Percentiles rank a stretch among this genome's conserved stretches.
These are phyloP conservation scores for Ascomycota sp. DNA, from an alignment of 2,329 filamentous ascomycete species.

Conservation along the genomic window DNA sequence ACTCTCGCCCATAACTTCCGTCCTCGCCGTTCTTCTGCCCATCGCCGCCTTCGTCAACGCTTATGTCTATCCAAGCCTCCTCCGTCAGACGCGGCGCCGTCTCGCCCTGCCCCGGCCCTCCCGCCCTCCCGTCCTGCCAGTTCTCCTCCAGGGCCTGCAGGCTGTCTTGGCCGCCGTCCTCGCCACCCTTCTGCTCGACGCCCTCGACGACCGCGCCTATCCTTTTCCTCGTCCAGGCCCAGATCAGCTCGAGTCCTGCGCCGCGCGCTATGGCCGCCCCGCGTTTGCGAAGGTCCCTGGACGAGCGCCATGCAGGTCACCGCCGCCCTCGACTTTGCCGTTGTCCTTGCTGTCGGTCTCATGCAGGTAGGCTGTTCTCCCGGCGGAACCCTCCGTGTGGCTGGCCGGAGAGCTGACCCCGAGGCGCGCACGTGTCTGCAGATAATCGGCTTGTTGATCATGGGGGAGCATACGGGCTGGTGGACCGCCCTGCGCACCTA, in stretches of 20 bases:
- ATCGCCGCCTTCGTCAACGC: conserved; percentile 17
- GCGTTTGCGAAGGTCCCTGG: conserved; percentile 34
- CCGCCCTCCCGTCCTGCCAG: conserved; percentile 6
- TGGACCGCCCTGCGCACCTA: conserved; percentile 9
- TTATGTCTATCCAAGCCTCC: conserved; percentile 13
- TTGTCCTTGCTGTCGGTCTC: conserved; percentile 30
- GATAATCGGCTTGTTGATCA: conserved; percentile 12
- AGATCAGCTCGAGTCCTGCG: too few species aligned
- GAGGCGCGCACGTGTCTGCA: conserved; percentile 1
- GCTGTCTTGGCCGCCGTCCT: conserved; percentile 21
- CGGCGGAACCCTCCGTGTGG: background rate
- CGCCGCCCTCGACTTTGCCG: conserved; percentile 32
- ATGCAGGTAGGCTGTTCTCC: conserved; percentile 26
- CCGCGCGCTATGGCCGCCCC: conserved; percentile 22
- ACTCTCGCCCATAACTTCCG: conserved; percentile 13
- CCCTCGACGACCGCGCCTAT: conserved; percentile 36
- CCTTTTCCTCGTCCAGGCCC: conserved; percentile 32
- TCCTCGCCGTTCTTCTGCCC: conserved; percentile 19
- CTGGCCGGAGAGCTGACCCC: too few species aligned
- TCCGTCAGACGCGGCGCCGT: conserved; percentile 5
- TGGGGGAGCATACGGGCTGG: conserved; percentile 10
- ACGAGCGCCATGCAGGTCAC: conserved; percentile 28
- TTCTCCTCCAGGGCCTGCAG: conserved; percentile 20
- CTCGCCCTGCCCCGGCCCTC: conserved; percentile 5
- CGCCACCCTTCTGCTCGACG: conserved; percentile 34